Evolutionary conservation across 768 basidiomycete species (phyloP), one percentile per base, ranked within the genome.

Genomic region (Trametes coccinea): DNA sequence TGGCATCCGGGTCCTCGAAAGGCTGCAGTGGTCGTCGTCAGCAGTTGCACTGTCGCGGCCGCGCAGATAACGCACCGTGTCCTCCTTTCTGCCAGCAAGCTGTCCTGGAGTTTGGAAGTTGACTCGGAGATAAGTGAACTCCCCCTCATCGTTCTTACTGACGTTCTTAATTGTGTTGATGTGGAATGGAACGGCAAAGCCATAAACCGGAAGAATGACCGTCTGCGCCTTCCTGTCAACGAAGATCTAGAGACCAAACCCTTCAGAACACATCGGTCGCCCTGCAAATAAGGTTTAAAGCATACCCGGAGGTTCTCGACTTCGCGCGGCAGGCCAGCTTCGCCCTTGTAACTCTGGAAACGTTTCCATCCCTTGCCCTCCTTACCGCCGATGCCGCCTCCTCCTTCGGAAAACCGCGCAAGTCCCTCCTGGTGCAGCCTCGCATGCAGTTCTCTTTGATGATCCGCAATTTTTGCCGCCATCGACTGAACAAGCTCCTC

Each of bases 21-120:
- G 95, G 95, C 90, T 95, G 53, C 30, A 27, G 17, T 31, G 11
- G 31, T 11, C 27, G 22, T 30, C 17, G 11, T 31, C 22, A 22
- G 22, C 22, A 22, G 46, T 27, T 27, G 47, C 29, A 11, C 14
- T 17, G 34, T 4, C n/a, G 44, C 16, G 11, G 65, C 91, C 90
- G 59, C 90, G 93, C 13, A 2, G 14, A 16, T 14, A 63, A 93
- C 74, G 95, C 63, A 95, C 94, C 62, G 94, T 98, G 66, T 98
- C 97, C 72, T 99, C 97, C 77, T 99, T 98, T 79, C 96, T 98
- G 30, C 97, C 96, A 0, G 94, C 90, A 29, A 98, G 85, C 70
- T 98, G 95, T 51, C 97, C 97, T 10, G 97, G 97, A 0, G 96
- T 97, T 74, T 98, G 95, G 78, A 98, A 98, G 76, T 98, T 98